Evolutionary conservation across 2,329 filamentous ascomycete genomes (phyloP), one percentile per base, ranked within the genome.

Genomic region (Pseudocercospora ulei): DNA sequence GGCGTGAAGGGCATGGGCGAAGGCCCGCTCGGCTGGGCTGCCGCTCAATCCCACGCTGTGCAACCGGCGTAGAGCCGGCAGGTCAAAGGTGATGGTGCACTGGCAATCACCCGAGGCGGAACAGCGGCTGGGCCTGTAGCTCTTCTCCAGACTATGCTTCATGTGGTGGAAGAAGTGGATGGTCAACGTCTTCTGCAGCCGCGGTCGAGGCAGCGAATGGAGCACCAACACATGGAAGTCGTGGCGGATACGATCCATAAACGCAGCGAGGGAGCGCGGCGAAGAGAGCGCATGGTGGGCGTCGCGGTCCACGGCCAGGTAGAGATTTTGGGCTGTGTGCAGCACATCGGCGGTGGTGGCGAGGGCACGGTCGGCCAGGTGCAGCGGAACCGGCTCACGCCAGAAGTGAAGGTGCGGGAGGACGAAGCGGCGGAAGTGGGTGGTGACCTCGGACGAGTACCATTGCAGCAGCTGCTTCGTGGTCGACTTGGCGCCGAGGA

Each of bases 1-100:
- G 22, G 64, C 63, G 54, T 84, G 71, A 68, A 85, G 78, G 16
- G 80, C 69, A 57, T 80, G 76, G 9, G 80, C 82, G 52, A 85
- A 79, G 22, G 81, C 66, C 18, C 80, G 71, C 53, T 85, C 78
- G 35, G 82, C 81, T 33, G 65, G 68, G 52, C 82, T 76, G 16
- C 78, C 79, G 1, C 76, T 76, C 11, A 86, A 63, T 0, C 81
- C 82, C 13, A 84, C 74, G 30, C 72, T 68, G 48, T 71, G 65
- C 9, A 86, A 62, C 5, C 48, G 22, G 4, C 20, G 37, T 26
- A 58, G 40, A 6, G 46, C 46, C 9, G 49, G 36, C n/a, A 43
- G 18, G 17, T 54, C 48, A 16, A 56, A 28, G 8, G 41, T 39
- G 16, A 57, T 36, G 3, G 26, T 38, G 39, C 55, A 58, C 9